Evolutionary conservation across 176 grass and related monocot genomes (phyloP).

Genomic region (Calamus simplicifolius): DNA sequence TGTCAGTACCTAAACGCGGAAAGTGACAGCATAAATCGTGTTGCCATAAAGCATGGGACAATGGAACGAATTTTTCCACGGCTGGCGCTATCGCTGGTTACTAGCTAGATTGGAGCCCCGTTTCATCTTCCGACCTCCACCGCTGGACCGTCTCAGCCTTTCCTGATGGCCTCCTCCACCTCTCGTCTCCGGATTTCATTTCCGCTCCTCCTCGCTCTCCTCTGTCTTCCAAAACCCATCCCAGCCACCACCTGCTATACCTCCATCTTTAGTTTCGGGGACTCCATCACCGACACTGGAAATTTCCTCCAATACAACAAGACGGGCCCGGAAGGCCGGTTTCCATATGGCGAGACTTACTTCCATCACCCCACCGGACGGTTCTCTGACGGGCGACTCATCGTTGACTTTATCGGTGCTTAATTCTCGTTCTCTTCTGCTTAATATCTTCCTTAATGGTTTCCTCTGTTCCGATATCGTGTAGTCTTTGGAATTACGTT

Average conservation of each 20-base stretch:
- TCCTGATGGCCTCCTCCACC: too few species aligned
- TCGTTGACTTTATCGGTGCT: constrained; percentile 62
- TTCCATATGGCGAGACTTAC: constrained; percentile 72
- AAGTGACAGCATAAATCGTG: too few species aligned
- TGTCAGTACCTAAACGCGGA: too few species aligned
- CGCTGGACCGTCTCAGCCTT: too few species aligned
- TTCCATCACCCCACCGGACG: constrained; percentile 65
- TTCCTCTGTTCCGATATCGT: neutral
- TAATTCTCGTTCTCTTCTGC: neutral
- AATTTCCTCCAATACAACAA: constrained; percentile 44
- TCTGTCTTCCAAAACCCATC: neutral
- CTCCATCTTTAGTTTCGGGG: constrained; percentile 58
- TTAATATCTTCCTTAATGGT: neutral
- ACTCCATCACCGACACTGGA: constrained; percentile 66
- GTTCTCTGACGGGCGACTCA: constrained; percentile 62
- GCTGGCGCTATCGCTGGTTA: too few species aligned
- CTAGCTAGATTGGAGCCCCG: too few species aligned
- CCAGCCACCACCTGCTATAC: constrained; percentile 23
- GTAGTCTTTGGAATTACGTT: neutral
- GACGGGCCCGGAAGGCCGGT: constrained; percentile 14
- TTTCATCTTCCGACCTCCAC: too few species aligned
- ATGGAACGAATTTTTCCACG: too few species aligned
- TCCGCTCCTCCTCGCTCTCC: neutral
- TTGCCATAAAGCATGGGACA: too few species aligned
- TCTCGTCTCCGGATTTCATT: neutral